Evolutionary conservation across 495 filamentous ascomycete genomes (phyloP).

Genomic region (Chaetomium fimeti): DNA sequence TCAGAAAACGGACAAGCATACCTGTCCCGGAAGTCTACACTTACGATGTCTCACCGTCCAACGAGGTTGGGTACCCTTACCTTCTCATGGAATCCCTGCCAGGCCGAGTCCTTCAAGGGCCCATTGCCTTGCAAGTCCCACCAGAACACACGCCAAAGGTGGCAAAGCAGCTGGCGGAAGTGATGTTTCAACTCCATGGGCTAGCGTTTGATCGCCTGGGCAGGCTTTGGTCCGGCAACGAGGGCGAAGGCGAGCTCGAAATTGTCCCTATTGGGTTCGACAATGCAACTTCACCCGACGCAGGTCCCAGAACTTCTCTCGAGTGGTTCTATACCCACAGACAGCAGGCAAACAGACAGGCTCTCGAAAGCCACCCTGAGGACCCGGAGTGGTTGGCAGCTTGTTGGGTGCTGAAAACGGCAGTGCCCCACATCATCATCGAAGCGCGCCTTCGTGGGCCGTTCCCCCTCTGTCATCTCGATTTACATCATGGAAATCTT

Average conservation of each 20-base stretch:
- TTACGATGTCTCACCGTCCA: not conserved
- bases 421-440: not conserved
- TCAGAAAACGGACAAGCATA: slow-evolving; percentile 3
- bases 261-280: not conserved
- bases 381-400: not conserved
- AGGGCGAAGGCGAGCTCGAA: not conserved
- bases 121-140: slow-evolving; percentile 1
- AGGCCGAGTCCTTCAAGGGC: not conserved
- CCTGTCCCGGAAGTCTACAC: not conserved
- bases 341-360: not conserved
- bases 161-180: not conserved
- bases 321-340: not conserved
- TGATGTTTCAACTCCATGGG: not conserved
- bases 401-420: slow-evolving; percentile 5
- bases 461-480: slow-evolving; percentile 6
- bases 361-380: not conserved
- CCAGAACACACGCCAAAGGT: slow-evolving; percentile 1
- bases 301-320: not conserved
- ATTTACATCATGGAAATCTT: slow-evolving; percentile 1
- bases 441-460: not conserved
- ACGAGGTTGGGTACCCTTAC: slow-evolving; percentile 1
- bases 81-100: slow-evolving; percentile 2
- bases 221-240: not conserved
- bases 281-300: not conserved
- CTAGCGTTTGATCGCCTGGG: not conserved